Percentiles rank a stretch among this genome's conserved stretches.
phyloP scores from a whole-genome alignment of 345 rosid species.

The Psidium friedrichsthalianum region DNA sequence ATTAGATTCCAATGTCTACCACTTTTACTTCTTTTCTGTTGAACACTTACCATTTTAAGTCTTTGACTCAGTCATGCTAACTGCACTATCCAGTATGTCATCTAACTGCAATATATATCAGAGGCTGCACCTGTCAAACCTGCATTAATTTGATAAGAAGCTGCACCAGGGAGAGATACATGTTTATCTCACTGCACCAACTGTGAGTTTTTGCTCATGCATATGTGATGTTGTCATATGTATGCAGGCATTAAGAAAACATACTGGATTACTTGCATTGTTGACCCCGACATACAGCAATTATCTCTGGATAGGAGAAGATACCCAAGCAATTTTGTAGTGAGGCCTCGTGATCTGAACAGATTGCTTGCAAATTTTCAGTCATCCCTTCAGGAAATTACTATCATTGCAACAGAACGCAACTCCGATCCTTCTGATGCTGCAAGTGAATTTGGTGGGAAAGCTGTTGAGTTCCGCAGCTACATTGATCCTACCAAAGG shows the following conservation, averaged over 20 bases:
- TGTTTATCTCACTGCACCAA: not conserved
- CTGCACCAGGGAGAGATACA: not conserved
- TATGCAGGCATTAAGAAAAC: constrained; percentile 65
- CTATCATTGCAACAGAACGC: constrained; percentile 76
- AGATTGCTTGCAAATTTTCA: constrained; percentile 88
- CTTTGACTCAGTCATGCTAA: not conserved
- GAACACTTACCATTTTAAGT: not conserved
- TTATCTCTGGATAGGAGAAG: constrained; percentile 74
- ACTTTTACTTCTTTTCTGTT: not conserved
- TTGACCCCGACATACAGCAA: constrained; percentile 78
- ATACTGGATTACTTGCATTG: constrained; percentile 85
- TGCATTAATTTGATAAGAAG: not conserved
- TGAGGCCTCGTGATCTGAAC: constrained; percentile 75
- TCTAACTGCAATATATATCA: not conserved
- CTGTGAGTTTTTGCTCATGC: not conserved
- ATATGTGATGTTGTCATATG: not conserved
- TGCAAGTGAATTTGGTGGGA: constrained; percentile 74
- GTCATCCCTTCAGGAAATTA: constrained; percentile 93
- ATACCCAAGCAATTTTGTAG: constrained; percentile 61
- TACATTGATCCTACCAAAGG: constrained; percentile 88
- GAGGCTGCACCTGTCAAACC: not conserved
- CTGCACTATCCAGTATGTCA: not conserved
- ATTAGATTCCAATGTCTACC: not conserved
- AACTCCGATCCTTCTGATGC: constrained; percentile 53
- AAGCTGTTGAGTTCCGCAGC: constrained; percentile 90